These are phyloP conservation scores for Zygosaccharomyces kombuchaensis DNA, from an alignment of 805 yeast genomes.

Conservation along the genomic window DNA sequence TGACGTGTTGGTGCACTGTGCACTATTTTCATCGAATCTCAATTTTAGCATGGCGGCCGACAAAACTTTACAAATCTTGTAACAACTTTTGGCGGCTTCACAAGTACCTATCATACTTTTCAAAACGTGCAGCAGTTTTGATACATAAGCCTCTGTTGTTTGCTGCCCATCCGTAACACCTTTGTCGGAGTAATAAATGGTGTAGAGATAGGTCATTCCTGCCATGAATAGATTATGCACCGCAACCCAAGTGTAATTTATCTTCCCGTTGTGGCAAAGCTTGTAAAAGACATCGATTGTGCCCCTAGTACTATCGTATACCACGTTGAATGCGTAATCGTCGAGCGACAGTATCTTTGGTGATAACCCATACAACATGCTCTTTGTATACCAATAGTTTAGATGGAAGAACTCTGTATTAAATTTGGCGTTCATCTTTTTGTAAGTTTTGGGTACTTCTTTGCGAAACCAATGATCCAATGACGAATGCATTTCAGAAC, in stretches of 20 bases:
- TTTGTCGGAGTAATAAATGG: slow-evolving; percentile 64
- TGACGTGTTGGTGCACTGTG: background rate
- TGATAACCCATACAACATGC: slow-evolving; percentile 70
- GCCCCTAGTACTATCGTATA: slow-evolving; percentile 61
- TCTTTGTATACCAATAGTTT: slow-evolving; percentile 71
- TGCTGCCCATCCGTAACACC: slow-evolving; percentile 44
- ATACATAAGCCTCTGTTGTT: slow-evolving; percentile 47
- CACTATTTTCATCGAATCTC: slow-evolving; percentile 34
- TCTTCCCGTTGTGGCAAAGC: slow-evolving; percentile 49
- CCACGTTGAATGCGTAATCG: slow-evolving; percentile 48
- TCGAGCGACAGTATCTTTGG: slow-evolving; percentile 60
- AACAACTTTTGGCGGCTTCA: slow-evolving; percentile 72
- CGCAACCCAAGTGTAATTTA: slow-evolving; percentile 91
- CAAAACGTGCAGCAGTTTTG: slow-evolving; percentile 53
- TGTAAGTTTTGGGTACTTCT: slow-evolving; percentile 49
- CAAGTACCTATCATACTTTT: slow-evolving; percentile 62
- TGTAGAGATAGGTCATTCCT: slow-evolving; percentile 76
- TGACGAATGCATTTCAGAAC: slow-evolving; percentile 43
- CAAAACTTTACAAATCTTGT: slow-evolving; percentile 65
- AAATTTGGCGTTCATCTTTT: slow-evolving; percentile 70
- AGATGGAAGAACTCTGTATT: slow-evolving; percentile 64
- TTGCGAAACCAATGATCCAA: slow-evolving; percentile 60
- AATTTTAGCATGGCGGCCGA: slow-evolving; percentile 67
- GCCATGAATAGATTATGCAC: slow-evolving; percentile 87
- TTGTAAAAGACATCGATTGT: slow-evolving; percentile 60